Conservation (phyloP, 2,329 filamentous ascomycete genomes). For the Bipolaris sorokiniana region DNA sequence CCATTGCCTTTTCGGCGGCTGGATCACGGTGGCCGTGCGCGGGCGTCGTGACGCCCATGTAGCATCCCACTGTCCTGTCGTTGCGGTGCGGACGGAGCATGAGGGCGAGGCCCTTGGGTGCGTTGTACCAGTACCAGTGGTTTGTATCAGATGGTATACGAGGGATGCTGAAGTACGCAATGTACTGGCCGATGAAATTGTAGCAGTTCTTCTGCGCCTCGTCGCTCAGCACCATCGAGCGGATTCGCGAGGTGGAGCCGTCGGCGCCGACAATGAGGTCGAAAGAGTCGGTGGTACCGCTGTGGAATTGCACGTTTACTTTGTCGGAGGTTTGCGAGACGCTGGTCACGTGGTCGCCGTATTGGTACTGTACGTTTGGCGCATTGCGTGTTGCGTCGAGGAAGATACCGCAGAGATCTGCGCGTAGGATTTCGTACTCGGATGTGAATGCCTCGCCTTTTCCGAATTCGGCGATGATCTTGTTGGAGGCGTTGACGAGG, state of each 20-base stretch:
- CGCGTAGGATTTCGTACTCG: conserved; percentile 45
- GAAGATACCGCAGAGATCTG: conserved; percentile 45
- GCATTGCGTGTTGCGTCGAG: conserved; percentile 21
- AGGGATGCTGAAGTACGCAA: conserved; percentile 43
- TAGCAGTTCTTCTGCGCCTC: conserved; percentile 24
- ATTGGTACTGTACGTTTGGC: conserved; percentile 13
- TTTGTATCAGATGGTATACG: conserved; percentile 25
- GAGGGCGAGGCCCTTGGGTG: conserved; percentile 29
- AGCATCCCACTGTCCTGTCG: conserved; percentile 32
- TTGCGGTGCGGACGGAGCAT: conserved; percentile 38
- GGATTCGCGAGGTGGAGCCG: conserved; percentile 33
- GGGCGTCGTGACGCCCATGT: conserved; percentile 32
- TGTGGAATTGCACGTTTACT: conserved; percentile 32
- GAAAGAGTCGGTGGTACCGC: conserved; percentile 29
- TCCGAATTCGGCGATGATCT: conserved; percentile 27
- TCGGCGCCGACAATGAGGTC: conserved; percentile 42
- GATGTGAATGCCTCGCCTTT: conserved; percentile 34
- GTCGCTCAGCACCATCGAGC: conserved; percentile 34
- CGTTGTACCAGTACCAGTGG: conserved; percentile 36
- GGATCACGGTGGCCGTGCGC: conserved; percentile 17
- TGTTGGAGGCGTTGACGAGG: conserved; percentile 39
- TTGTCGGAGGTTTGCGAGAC: conserved; percentile 28
- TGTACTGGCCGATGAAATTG: conserved; percentile 33
- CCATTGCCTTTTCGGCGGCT: conserved; percentile 23
- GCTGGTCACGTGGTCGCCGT: conserved; percentile 20